Conservation (phyloP, 1,139 yeast genomes). For the Saccharomyces pastorianus region DNA sequence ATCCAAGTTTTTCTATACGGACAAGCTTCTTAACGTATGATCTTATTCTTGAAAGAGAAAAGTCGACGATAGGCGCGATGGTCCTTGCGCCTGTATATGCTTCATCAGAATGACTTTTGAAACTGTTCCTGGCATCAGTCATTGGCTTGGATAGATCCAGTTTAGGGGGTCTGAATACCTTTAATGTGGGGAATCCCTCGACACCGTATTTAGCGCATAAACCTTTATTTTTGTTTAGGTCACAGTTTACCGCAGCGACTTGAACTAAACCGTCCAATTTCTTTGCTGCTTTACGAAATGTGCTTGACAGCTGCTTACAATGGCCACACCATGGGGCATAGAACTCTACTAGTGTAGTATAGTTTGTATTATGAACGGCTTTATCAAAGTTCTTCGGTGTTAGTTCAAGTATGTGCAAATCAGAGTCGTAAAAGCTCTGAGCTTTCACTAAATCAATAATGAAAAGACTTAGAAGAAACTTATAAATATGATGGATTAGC, state of each 20-base stretch:
- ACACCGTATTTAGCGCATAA: slow-evolving; percentile 63
- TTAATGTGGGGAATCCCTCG: slow-evolving; percentile 73
- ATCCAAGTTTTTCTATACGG: slow-evolving; percentile 21
- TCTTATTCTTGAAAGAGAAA: slow-evolving; percentile 55
- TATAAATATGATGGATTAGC: background rate
- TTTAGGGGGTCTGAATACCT: slow-evolving; percentile 79
- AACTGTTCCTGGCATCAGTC: slow-evolving; percentile 11
- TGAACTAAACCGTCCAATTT: slow-evolving; percentile 44
- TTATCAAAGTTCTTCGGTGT: slow-evolving; percentile 51
- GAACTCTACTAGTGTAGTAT: slow-evolving; percentile 78
- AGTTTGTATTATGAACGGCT: slow-evolving; percentile 59
- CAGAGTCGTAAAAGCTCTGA: slow-evolving; percentile 37
- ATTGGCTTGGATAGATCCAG: slow-evolving; percentile 27
- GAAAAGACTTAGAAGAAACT: background rate
- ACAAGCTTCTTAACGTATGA: slow-evolving; percentile 58
- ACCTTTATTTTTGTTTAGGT: slow-evolving; percentile 53
- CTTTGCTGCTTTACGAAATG: slow-evolving; percentile 57
- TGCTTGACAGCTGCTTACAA: slow-evolving; percentile 51
- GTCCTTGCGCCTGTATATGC: slow-evolving; percentile 63
- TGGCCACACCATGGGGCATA: slow-evolving; percentile 98
- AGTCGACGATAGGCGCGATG: slow-evolving; percentile 48
- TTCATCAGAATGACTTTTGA: slow-evolving; percentile 48
- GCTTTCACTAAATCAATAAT: slow-evolving; percentile 8
- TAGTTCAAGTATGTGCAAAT: slow-evolving; percentile 50
- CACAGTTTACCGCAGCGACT: slow-evolving; percentile 86